Evolutionary conservation across 2,329 filamentous ascomycete species (phyloP).

Genomic region (Exophiala oligosperma): DNA sequence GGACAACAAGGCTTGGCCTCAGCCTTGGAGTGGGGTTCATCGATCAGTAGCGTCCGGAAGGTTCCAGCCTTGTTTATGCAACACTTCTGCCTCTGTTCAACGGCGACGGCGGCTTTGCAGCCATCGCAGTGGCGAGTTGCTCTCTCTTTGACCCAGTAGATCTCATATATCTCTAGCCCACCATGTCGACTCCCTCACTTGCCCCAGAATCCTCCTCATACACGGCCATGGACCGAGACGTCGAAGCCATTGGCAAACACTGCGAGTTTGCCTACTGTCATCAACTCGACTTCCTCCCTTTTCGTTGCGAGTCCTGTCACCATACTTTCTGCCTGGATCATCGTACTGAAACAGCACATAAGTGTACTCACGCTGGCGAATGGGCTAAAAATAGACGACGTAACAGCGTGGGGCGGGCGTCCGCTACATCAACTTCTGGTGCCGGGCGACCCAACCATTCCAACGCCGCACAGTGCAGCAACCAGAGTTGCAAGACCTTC

Average conservation of each 20-base stretch:
- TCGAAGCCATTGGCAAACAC: slow-evolving; percentile 82
- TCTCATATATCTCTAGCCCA: slow-evolving; percentile 7
- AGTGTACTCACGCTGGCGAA: slow-evolving; percentile 61
- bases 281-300: slow-evolving; percentile 94
- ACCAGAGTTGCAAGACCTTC: slow-evolving; percentile 52
- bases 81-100: neutral
- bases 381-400: slow-evolving; percentile 56
- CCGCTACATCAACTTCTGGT: slow-evolving; percentile 32
- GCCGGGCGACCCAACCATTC: slow-evolving; percentile 56
- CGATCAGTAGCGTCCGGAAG: slow-evolving; percentile 8
- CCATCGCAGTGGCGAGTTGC: slow-evolving; percentile 13
- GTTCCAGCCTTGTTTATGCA: slow-evolving; percentile 16
- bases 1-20: slow-evolving; percentile 8
- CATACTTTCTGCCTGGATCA: slow-evolving; percentile 91
- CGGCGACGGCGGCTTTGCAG: slow-evolving; percentile 14
- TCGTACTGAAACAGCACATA: slow-evolving; percentile 79
- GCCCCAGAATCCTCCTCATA: slow-evolving; percentile 22
- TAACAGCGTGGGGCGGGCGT: slow-evolving; percentile 29
- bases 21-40: slow-evolving; percentile 22
- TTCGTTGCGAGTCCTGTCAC: slow-evolving; percentile 85
- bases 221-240: slow-evolving; percentile 53
- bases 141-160: neutral
- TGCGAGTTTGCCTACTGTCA: slow-evolving; percentile 91
- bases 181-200: slow-evolving; percentile 23
- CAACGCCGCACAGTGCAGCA: slow-evolving; percentile 53